phyloP scores from a whole-genome alignment of 2,329 filamentous ascomycete genomes.

The Endocalyx cinctus region DNA sequence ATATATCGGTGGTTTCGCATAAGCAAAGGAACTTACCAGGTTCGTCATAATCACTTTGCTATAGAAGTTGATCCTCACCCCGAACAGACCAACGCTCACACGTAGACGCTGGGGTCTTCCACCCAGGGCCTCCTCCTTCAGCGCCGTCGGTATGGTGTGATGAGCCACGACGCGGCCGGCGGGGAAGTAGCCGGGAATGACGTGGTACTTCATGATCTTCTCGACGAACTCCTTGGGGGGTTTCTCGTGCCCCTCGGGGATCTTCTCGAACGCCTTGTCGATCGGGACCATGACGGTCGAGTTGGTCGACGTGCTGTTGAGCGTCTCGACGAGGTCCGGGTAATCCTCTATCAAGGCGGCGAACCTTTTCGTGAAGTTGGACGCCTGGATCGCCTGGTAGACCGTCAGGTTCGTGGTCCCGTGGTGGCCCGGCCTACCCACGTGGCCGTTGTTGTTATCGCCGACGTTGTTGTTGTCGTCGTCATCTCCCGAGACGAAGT shows the following conservation, averaged over 20 bases:
- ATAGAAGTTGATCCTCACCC: conserved; percentile 73
- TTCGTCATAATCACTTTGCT: conserved; percentile 65
- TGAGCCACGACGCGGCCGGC: conserved; percentile 60
- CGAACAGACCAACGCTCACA: conserved; percentile 56
- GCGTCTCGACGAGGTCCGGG: conserved; percentile 62
- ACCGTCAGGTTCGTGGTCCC: conserved; percentile 59
- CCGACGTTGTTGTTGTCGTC: conserved; percentile 1
- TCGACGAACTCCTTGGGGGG: conserved; percentile 67
- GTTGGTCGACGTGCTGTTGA: conserved; percentile 72
- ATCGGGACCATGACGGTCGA: conserved; percentile 79
- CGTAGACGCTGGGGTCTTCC: conserved; percentile 68
- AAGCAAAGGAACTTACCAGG: conserved; percentile 60
- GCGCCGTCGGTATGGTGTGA: conserved; percentile 69
- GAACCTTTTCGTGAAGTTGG: conserved; percentile 73
- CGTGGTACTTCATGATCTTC: conserved; percentile 68
- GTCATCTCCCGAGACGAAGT: conserved; percentile 3
- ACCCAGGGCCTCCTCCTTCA: conserved; percentile 56
- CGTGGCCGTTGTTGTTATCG: neutral
- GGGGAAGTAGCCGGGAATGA: conserved; percentile 63
- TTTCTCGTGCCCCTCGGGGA: conserved; percentile 48
- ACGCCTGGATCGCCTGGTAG: conserved; percentile 72
- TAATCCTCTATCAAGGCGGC: conserved; percentile 70
- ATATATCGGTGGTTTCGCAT: conserved; percentile 2
- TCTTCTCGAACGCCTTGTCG: conserved; percentile 67
- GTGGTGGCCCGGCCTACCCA: conserved; percentile 14